Percentiles rank a stretch among this genome's conserved stretches.
phyloP scores from a whole-genome alignment of 306 rosid species.

The Mimosa bimucronata region DNA sequence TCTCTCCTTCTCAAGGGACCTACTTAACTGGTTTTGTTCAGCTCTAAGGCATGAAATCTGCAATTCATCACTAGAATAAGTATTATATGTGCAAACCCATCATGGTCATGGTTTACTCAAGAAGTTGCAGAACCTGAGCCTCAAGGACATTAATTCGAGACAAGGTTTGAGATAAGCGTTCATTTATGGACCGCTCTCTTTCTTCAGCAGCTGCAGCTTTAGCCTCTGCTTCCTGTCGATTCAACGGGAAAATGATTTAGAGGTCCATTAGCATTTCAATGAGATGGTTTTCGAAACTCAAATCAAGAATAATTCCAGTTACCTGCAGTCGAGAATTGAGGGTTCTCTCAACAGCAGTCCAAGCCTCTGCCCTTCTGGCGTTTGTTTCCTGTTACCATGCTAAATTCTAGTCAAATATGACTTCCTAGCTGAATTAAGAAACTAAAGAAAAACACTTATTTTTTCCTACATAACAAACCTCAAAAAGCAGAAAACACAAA shows the following conservation, averaged over 20 bases:
- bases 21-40: conserved; percentile 90
- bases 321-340: conserved; percentile 98
- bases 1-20: conserved; percentile 96
- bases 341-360: conserved; percentile 96
- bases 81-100: conserved; percentile 23
- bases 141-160: conserved; percentile 98
- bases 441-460: conserved; percentile 33
- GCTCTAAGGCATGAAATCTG: conserved; percentile 99
- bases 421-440: conserved; percentile 35
- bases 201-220: conserved; percentile 98
- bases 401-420: conserved; percentile 40
- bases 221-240: conserved; percentile 88
- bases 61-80: conserved; percentile 45
- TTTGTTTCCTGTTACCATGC: conserved; percentile 81
- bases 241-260: conserved; percentile 42
- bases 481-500: conserved; percentile 24
- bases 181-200: conserved; percentile 87
- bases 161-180: conserved; percentile 92
- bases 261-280: conserved; percentile 15
- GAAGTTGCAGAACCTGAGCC: conserved; percentile 83
- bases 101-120: conserved; percentile 29
- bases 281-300: conserved; percentile 23
- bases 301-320: conserved; percentile 35
- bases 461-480: conserved; percentile 5
- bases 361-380: conserved; percentile 90